phyloP scores from a whole-genome alignment of 352 stramenopile genomes.

The Peronospora farinosa region DNA sequence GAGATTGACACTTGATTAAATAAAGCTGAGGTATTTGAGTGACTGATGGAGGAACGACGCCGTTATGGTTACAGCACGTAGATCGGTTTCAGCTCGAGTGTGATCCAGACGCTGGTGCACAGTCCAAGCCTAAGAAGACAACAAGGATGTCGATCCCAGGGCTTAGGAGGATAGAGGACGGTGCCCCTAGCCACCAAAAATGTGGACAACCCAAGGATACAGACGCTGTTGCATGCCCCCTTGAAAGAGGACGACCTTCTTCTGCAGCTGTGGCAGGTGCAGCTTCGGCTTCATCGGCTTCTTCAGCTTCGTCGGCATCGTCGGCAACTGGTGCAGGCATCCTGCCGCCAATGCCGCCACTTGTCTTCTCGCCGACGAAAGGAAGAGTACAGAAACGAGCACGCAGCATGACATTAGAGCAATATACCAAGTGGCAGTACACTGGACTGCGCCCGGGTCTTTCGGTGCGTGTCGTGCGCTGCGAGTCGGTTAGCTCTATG shows the following conservation, averaged over 20 bases:
- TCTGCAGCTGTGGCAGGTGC: conserved; percentile 8
- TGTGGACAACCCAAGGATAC: conserved; percentile 17
- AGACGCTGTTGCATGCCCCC: conserved; percentile 21
- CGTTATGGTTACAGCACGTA: conserved; percentile 28
- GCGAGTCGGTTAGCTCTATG: conserved; percentile 50
- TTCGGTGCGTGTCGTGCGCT: conserved; percentile 62
- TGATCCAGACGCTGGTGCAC: conserved; percentile 9
- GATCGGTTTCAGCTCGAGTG: conserved; percentile 29
- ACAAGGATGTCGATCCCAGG: conserved; percentile 14
- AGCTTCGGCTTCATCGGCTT: conserved; percentile 7
- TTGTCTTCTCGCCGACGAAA: conserved; percentile 51
- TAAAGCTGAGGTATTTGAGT: conserved; percentile 5
- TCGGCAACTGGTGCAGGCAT: conserved; percentile 15
- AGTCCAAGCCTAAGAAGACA: conserved; percentile 20
- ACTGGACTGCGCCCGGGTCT: conserved; percentile 56
- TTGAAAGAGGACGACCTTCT: conserved; percentile 22
- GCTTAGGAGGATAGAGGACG: conserved; percentile 25
- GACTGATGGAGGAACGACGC: conserved; percentile 26
- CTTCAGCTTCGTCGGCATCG: conserved; percentile 3
- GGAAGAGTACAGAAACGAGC: conserved; percentile 25
- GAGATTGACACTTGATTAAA: not conserved
- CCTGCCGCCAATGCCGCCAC: conserved; percentile 46
- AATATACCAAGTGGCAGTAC: conserved; percentile 50
- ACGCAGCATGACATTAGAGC: conserved; percentile 40
- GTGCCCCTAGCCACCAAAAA: conserved; percentile 2